These are phyloP conservation scores for Sugiyamaella mastotermitis DNA, from an alignment of 805 yeast species.

Conservation along the genomic window DNA sequence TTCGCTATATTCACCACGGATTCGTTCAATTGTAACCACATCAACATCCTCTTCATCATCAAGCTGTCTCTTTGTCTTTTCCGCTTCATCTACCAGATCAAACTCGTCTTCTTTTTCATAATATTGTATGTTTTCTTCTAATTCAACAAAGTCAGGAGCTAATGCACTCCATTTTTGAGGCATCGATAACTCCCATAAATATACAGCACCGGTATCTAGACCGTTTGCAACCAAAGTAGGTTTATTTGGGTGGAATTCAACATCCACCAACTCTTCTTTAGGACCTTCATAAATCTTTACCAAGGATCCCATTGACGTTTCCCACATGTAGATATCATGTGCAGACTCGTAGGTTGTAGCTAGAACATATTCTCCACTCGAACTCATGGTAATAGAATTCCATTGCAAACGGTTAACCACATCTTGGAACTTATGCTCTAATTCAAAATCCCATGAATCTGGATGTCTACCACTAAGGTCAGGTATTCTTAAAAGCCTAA, in stretches of 20 bases:
- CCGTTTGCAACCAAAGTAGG: constrained; percentile 81
- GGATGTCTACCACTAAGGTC: constrained; percentile 28
- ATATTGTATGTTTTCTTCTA: constrained; percentile 85
- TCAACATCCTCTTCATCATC: constrained; percentile 67
- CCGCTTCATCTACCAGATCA: constrained; percentile 66
- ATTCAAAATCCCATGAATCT: constrained; percentile 46
- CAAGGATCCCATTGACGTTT: constrained; percentile 79
- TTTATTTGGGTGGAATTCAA: constrained; percentile 75
- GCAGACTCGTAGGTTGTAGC: constrained; percentile 86
- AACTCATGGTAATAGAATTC: constrained; percentile 73
- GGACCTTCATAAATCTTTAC: constrained; percentile 88
- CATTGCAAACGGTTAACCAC: constrained; percentile 84
- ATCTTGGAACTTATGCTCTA: constrained; percentile 82
- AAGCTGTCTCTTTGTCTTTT: constrained; percentile 50
- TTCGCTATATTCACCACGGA: constrained; percentile 47
- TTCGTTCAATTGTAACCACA: constrained; percentile 52
- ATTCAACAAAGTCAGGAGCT: constrained; percentile 94
- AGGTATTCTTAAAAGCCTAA: constrained; percentile 28
- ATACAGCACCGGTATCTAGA: constrained; percentile 72
- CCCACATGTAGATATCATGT: constrained; percentile 91
- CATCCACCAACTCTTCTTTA: constrained; percentile 77
- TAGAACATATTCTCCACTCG: constrained; percentile 73
- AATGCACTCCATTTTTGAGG: constrained; percentile 96
- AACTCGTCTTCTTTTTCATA: constrained; percentile 89
- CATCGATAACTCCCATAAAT: constrained; percentile 72